Conservation (phyloP, 1,284 basidiomycete species). For the Baeospora myosura region DNA sequence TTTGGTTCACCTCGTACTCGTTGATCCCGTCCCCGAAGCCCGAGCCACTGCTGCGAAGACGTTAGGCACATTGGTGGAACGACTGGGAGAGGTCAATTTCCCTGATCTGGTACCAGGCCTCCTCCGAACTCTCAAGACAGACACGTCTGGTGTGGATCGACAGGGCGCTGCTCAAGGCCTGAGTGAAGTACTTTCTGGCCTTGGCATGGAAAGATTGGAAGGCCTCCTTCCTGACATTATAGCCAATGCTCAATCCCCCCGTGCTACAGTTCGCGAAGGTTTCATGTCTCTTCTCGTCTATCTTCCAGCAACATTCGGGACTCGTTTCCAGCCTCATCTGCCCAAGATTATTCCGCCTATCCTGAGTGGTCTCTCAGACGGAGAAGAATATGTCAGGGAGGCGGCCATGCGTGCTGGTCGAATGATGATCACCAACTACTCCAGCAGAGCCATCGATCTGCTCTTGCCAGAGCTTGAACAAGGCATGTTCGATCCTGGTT, state of each 20-base stretch:
- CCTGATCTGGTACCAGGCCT: constrained; percentile 92
- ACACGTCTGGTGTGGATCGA: constrained; percentile 92
- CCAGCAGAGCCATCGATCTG: constrained; percentile 86
- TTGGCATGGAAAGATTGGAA: constrained; percentile 96
- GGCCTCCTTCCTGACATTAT: constrained; percentile 93
- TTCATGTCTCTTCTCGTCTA: constrained; percentile 98
- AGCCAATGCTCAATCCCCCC: constrained; percentile 81
- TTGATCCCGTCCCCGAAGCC: constrained; percentile 95
- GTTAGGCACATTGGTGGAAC: constrained; percentile 94
- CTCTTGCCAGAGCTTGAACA: constrained; percentile 91
- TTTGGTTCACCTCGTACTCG: constrained; percentile 86
- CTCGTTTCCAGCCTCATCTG: constrained; percentile 92
- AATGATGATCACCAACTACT: constrained; percentile 97
- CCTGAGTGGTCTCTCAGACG: constrained; percentile 86
- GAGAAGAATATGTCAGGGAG: constrained; percentile 90
- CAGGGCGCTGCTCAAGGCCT: constrained; percentile 98
- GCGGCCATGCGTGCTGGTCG: constrained; percentile 98
- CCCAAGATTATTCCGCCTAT: constrained; percentile 94
- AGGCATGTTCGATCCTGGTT: constrained; percentile 91
- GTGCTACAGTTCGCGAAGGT: constrained; percentile 92
- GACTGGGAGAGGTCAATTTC: constrained; percentile 93
- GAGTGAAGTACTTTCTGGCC: constrained; percentile 89
- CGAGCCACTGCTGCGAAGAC: constrained; percentile 96
- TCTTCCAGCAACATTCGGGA: constrained; percentile 93
- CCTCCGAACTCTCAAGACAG: constrained; percentile 84